Conservation (phyloP, 1,284 basidiomycete genomes). For the Wallemia hederae region DNA sequence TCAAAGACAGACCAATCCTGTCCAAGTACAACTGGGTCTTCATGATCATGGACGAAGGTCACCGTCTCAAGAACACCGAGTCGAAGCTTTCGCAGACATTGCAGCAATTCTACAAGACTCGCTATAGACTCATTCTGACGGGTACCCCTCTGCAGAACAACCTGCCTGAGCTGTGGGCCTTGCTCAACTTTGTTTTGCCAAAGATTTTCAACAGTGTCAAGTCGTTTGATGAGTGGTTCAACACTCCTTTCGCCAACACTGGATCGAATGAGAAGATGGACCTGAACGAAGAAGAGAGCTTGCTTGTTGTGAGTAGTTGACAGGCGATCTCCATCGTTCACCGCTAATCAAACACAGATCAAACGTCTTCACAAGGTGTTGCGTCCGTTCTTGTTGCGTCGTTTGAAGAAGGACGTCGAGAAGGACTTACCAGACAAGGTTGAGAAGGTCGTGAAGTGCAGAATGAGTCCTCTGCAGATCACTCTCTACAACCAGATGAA, state of each 20-base stretch:
- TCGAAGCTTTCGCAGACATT: conserved; percentile 79
- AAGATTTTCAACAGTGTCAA: conserved; percentile 99
- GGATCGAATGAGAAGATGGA: conserved; percentile 84
- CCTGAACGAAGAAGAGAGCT: conserved; percentile 96
- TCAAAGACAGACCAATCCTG: conserved; percentile 76
- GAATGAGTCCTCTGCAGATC: conserved; percentile 79
- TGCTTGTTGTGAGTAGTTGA: conserved; percentile 60
- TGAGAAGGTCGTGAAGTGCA: conserved; percentile 94
- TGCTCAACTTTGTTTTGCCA: conserved; percentile 92
- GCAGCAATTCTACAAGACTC: conserved; percentile 70
- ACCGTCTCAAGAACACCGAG: conserved; percentile 98
- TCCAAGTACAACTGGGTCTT: conserved; percentile 90
- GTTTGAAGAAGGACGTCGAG: conserved; percentile 97
- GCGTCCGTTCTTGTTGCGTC: conserved; percentile 78
- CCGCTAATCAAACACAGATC: neutral
- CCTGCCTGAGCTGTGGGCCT: conserved; percentile 85
- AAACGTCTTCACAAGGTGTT: conserved; percentile 84
- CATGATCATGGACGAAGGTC: conserved; percentile 99
- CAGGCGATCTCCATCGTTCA: no score
- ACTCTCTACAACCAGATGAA: conserved; percentile 96
- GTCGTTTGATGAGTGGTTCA: conserved; percentile 99
- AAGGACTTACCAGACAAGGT: conserved; percentile 93
- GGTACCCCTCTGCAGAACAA: conserved; percentile 98
- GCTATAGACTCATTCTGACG: conserved; percentile 83
- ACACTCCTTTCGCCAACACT: conserved; percentile 94